Evolutionary conservation across 176 grass and related monocot genomes (phyloP), one percentile per base, ranked within the genome.

Genomic region (Panicum miliaceum): DNA sequence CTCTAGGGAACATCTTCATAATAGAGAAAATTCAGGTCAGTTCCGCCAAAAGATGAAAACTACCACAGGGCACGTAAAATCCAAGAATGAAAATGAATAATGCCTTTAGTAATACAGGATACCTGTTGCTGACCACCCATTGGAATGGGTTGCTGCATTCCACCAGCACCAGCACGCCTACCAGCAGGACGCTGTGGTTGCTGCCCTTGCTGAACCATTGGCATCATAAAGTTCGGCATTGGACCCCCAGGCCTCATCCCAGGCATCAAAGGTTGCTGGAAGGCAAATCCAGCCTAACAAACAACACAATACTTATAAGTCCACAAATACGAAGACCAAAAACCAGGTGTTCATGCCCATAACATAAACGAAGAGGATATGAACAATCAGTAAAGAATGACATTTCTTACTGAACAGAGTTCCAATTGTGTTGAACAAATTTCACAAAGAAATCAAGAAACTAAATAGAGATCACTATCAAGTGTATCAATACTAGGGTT

Each of bases 201-300:
- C 60, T 93, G 96, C 32, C 93, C 96, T 68, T 94, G 93, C 87
- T 89, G 96, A 35, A 92, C 83, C 89, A 99, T 88, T 15, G 89
- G 96, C 96, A 96, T 94, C 26, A 90, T 87, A 63, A 93, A 94
- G 78, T 89, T 92, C 18, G 91, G 89, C 69, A 90, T 90, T 5
- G 90, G 88, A 27, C 71, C 73, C 9, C 90, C 92, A 57, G 94
- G 91, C 72, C 96, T 92, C 93, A 99, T 94, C 60, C 93, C 93
- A 61, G 91, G 87, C 84, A 95, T 92, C 40, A 97, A 71, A 26
- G 92, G 92, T 58, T 97, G 96, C 89, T 94, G 96, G 89, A 94
- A 99, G 38, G 88, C 93, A 87, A 87, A 99, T 68, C 93, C 96
- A 96, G 91, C 58, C 96, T 99, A 86, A 54, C 41, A 82, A 48